Conservation (phyloP, 768 basidiomycete species). For the Suillus plorans region DNA sequence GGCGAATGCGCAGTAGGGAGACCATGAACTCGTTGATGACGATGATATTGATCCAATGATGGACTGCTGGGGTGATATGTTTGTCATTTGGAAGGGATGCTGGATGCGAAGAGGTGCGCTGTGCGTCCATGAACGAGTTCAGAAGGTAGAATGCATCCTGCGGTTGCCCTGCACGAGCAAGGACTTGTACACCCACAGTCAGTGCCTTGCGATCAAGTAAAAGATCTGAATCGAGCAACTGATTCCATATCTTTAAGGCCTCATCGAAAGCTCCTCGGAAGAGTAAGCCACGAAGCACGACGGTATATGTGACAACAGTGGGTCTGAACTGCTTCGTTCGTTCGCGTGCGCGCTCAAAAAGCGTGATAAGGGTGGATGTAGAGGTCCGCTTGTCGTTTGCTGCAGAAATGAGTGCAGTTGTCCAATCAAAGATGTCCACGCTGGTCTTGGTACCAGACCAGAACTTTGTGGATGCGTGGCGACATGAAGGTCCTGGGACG, state of each 20-base stretch:
- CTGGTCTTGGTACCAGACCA: constrained; percentile 23
- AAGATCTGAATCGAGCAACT: constrained; percentile 35
- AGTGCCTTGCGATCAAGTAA: constrained; percentile 48
- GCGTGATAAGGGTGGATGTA: constrained; percentile 32
- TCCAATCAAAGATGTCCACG: constrained; percentile 47
- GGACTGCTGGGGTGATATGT: background rate
- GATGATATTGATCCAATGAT: constrained; percentile 21
- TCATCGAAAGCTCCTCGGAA: constrained; percentile 37
- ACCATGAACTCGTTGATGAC: constrained; percentile 46
- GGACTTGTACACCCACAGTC: constrained; percentile 48
- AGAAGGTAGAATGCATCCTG: constrained; percentile 52
- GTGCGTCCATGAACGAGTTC: constrained; percentile 35
- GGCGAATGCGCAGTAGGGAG: constrained; percentile 46
- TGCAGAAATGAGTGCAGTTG: constrained; percentile 44
- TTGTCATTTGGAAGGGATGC: constrained; percentile 9
- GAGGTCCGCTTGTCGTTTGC: constrained; percentile 38
- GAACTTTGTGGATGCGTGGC: constrained; percentile 1
- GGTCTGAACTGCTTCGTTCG: constrained; percentile 34
- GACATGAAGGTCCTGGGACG: background rate
- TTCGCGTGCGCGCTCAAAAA: constrained; percentile 36
- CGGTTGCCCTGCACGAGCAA: constrained; percentile 43
- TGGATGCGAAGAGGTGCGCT: constrained; percentile 15
- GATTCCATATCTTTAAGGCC: constrained; percentile 46
- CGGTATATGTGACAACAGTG: constrained; percentile 49
- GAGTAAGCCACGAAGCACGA: constrained; percentile 54